Evolutionary conservation across 1,139 yeast species (phyloP).

Genomic region (Scheffersomyces parashehatae): DNA sequence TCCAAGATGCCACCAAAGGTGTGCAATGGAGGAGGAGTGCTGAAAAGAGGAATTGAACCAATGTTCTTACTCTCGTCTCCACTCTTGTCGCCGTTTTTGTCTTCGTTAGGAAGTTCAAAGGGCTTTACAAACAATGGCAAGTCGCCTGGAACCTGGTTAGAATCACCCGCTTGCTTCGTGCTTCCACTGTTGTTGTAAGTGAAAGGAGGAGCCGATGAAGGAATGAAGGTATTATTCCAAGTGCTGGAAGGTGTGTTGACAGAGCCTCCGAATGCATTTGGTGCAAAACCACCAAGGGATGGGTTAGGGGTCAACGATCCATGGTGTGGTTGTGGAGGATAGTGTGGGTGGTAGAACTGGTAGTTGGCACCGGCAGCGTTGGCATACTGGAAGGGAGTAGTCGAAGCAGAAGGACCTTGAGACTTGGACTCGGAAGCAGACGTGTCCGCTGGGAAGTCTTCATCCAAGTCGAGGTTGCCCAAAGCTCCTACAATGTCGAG

Average conservation of each 20-base stretch:
- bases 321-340: constrained; percentile 19
- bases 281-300: constrained; percentile 17
- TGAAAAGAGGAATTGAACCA: constrained; percentile 17
- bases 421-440: background rate
- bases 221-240: constrained; percentile 32
- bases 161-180: background rate
- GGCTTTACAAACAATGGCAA: constrained; percentile 27
- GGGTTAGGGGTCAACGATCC: constrained; percentile 39
- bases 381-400: constrained; percentile 5
- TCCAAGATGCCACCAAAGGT: constrained; percentile 27
- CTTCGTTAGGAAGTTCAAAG: constrained; percentile 30
- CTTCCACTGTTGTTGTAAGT: constrained; percentile 17
- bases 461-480: constrained; percentile 41
- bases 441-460: constrained; percentile 21
- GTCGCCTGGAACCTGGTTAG: constrained; percentile 6
- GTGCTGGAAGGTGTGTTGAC: constrained; percentile 25
- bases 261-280: constrained; percentile 16
- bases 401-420: constrained; percentile 2
- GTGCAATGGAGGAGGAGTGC: constrained; percentile 26
- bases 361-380: constrained; percentile 11
- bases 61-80: constrained; percentile 20
- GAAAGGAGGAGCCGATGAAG: constrained; percentile 41
- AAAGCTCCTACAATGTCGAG: constrained; percentile 48
- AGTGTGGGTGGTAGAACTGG: constrained; percentile 14
- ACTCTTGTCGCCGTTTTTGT: background rate